Evolutionary conservation across 2,329 filamentous ascomycete species (phyloP), one percentile per base, ranked within the genome.

Genomic region (Arthrobotrys musiformis): DNA sequence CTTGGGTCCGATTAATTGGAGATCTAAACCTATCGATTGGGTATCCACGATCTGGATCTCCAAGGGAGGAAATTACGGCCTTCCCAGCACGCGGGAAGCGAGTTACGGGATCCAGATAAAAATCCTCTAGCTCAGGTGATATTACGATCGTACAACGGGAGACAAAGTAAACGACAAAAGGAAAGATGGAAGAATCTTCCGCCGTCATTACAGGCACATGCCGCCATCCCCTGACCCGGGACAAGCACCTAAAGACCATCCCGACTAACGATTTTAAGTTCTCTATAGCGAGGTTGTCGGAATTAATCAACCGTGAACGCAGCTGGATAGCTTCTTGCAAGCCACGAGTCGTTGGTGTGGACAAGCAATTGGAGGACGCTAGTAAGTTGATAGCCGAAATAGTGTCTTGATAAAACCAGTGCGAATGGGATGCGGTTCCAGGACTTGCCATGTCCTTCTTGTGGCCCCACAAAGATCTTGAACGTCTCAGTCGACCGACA

Each of bases 21-120:
- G 73, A 77, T 77, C 66, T 77, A 52, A 77, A 77, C 73, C 73
- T 67, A 77, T 77, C 73, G 66, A 77, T 77, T 77, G 73, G 73
- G 73, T 70, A 33, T 69, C 42, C 60, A 67, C 60, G 73, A 70
- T 70, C 66, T 44, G 73, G 73, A 70, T 70, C 66, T 70, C 73
- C 66, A 58, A 40, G 46, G 68, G 73, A 77, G 73, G 73, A 77
- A 77, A 77, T 77, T 77, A 40, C 67, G 66, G 26, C 50, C 40
- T 35, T 62, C 60, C 73, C 48, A 77, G 66, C 60, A 77, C 60
- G 52, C 73, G 73, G 73, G 73, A 77, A 77, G 50, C 73, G 50
- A 77, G 44, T 26, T 58, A 54, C 46, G 44, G 58, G 30, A 63
- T 24, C 58, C 58, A 64, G 42, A 48, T 26, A 67, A 70, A 66